Base-by-base conservation (phyloP, 2,329 filamentous ascomycete genomes). In the Penicillium expansum region DNA sequence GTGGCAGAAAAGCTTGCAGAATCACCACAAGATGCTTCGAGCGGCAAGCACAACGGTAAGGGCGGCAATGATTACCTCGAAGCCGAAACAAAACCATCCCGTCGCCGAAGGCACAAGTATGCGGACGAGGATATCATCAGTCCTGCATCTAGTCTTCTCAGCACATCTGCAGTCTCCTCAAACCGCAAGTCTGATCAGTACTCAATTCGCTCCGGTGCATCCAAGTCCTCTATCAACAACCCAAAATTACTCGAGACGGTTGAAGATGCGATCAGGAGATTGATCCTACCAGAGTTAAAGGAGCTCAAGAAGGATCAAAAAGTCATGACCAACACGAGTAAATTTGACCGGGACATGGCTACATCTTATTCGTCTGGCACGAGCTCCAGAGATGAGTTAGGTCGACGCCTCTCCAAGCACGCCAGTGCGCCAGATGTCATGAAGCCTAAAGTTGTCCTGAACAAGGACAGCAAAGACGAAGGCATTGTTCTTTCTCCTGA, bases 281-380 rank as follows among this genome's bases (percentile, higher is more conserved):
- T 96, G 48, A 96, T 97, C 52, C 77, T 99, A 3, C 94, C 94
- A 0, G 93, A 99, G 74, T 81, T 99, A 43, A 93, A 91, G 66
- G 91, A 92, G 10, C 80, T 99, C 53, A 97, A 96, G 74, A 86
- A 92, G 67, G 92, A 96, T 69, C 90, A 93, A 71, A 92, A 90
- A 72, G 88, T 88, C 62, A 86, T 88, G 61, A 83, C 88, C 62
- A 88, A 86, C 66, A 85, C 84, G 11, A 85, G 84, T 54, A 87
- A 86, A 56, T 92, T 90, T 32, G 83, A 88, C 30, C 80, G 80
- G 53, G 83, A 86, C 58, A 79, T 83, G 70, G 80, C 85, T 65
- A 84, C 85, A 53, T 87, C 87, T 1, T 80, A 86, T 61, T 80
- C 75, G 62, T 84, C 76, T 69, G 41, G 41, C n/a, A 83, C 74